Evolutionary conservation across 345 rosid genomes (phyloP).

Genomic region (Eucalyptus caleyi): DNA sequence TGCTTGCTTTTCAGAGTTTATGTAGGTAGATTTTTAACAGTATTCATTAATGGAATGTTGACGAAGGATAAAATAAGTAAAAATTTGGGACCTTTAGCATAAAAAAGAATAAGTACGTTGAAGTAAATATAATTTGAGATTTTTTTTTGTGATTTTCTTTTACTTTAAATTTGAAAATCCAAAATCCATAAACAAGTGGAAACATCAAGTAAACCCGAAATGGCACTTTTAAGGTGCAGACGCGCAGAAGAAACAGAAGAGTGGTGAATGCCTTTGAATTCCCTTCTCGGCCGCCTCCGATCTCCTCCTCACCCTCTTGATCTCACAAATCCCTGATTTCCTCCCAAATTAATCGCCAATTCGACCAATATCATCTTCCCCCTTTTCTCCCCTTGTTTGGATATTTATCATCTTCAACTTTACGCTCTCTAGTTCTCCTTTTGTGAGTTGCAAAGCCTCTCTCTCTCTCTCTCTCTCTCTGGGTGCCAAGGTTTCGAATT

Average conservation of each 20-base stretch:
- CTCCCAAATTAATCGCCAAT: not conserved
- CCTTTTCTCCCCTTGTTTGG: not conserved
- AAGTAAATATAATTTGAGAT: not conserved
- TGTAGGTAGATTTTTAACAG: fast-evolving
- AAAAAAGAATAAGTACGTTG: not conserved
- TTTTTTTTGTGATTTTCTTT: not conserved
- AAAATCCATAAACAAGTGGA: not conserved
- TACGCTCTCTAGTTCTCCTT: not conserved
- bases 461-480: not conserved
- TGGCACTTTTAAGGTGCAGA: not conserved
- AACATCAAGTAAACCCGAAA: not conserved
- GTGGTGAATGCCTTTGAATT: not conserved
- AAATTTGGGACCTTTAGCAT: not conserved
- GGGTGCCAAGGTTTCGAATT: not conserved
- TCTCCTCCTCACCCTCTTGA: not conserved
- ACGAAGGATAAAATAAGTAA: no score
- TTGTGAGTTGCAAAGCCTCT: not conserved
- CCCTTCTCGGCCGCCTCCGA: not conserved
- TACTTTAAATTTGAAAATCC: not conserved
- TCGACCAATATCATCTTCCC: not conserved
- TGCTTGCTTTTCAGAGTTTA: no score
- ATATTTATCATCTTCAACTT: not conserved
- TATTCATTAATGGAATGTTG: no score
- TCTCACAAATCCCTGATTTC: not conserved
- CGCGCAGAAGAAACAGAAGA: not conserved